Percentiles rank a stretch among this genome's conserved stretches.
Conservation (phyloP, 257 asterid species). For the Primulina eburnea region DNA sequence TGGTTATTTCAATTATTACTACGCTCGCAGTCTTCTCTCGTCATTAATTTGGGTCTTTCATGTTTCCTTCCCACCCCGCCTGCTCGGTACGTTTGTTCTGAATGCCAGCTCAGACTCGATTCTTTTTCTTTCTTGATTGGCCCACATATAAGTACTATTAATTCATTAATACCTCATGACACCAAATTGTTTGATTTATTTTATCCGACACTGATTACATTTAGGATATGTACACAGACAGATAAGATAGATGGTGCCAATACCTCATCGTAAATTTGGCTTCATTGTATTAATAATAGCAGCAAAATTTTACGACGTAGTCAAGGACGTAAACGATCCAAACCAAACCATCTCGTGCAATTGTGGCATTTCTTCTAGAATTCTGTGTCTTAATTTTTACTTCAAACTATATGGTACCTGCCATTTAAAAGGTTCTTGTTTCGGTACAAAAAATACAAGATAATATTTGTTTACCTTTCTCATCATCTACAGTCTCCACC, state of each 20-base stretch:
- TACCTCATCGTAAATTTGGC: not conserved
- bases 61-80: not conserved
- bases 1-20: too few species aligned
- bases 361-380: conserved; percentile 4
- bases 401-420: not conserved
- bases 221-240: too few species aligned
- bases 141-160: not conserved
- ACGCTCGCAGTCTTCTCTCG: not conserved
- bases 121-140: not conserved
- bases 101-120: not conserved
- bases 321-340: too few species aligned
- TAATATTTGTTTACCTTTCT: conserved; percentile 61
- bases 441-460: not conserved
- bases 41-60: not conserved
- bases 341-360: not conserved
- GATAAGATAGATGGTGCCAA: not conserved
- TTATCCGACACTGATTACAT: not conserved
- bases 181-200: not conserved
- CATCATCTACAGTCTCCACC: conserved; percentile 97
- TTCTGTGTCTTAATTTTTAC: not conserved
- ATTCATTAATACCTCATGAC: not conserved
- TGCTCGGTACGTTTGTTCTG: too few species aligned
- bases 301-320: not conserved
- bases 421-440: not conserved
- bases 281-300: not conserved